Percentiles rank a stretch among this genome's conserved stretches.
phyloP scores from a whole-genome alignment of 2,329 filamentous ascomycete genomes.

The Botryosphaeria agaves region DNA sequence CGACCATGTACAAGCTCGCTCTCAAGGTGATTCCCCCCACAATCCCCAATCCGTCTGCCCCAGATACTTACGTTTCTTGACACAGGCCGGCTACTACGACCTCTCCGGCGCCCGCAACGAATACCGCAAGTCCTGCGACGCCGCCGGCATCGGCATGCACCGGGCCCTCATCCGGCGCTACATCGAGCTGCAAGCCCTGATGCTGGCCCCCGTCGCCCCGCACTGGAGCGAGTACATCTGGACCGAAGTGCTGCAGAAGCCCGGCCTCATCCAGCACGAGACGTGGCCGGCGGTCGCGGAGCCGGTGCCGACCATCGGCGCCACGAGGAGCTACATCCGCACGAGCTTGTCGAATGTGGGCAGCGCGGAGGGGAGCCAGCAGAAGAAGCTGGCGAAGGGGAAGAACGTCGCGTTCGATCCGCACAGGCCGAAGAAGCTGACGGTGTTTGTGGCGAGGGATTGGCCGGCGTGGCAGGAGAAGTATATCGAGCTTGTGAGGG shows the following conservation, averaged over 20 bases:
- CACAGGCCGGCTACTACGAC: conserved; percentile 84
- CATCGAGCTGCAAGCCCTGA: conserved; percentile 69
- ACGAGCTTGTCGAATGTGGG: conserved; percentile 61
- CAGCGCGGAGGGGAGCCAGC: conserved; percentile 63
- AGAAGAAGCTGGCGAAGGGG: conserved; percentile 87
- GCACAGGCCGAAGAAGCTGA: conserved; percentile 80
- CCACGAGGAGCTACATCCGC: conserved; percentile 69
- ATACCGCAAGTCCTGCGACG: conserved; percentile 69
- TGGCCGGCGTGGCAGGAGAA: conserved; percentile 88
- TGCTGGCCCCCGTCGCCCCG: conserved; percentile 71
- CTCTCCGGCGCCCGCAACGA: conserved; percentile 76
- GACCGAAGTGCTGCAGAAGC: conserved; percentile 71
- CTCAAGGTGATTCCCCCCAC: no score
- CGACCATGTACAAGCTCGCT: conserved; percentile 21
- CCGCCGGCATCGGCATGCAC: conserved; percentile 74
- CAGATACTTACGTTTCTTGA: no score
- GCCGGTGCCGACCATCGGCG: conserved; percentile 49
- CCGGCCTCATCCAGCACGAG: conserved; percentile 60
- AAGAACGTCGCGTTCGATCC: conserved; percentile 76
- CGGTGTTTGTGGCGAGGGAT: conserved; percentile 61
- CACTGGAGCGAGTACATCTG: conserved; percentile 94
- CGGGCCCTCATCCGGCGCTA: conserved; percentile 62
- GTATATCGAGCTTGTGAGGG: conserved; percentile 64
- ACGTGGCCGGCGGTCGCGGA: conserved; percentile 54
- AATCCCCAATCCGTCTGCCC: no score